phyloP scores from a whole-genome alignment of 305 asterid species.

The Coffea humblotiana region DNA sequence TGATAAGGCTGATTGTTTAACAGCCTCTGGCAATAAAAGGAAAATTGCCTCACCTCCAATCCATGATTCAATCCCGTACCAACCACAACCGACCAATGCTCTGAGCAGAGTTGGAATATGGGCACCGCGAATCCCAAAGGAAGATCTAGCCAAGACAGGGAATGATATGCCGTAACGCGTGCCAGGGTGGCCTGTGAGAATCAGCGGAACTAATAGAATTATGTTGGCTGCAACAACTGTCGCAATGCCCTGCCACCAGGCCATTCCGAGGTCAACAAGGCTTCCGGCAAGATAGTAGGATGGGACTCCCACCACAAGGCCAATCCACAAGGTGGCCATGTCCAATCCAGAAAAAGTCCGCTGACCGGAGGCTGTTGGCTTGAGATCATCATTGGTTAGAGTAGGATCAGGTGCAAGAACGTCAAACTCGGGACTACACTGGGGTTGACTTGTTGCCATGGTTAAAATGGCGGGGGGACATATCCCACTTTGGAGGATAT shows the following conservation, averaged over 20 bases:
- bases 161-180: constrained; percentile 78
- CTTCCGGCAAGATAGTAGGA: constrained; percentile 89
- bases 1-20: constrained; percentile 47
- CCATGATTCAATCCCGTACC: constrained; percentile 97
- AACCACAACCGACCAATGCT: constrained; percentile 82
- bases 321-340: constrained; percentile 82
- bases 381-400: constrained; percentile 73
- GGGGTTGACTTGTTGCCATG: constrained; percentile 41
- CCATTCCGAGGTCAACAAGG: constrained; percentile 87
- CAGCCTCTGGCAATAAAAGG: constrained; percentile 48
- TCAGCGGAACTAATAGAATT: constrained; percentile 50
- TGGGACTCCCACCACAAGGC: constrained; percentile 86
- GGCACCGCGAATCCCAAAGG: constrained; percentile 80
- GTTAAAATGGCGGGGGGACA: constrained; percentile 11
- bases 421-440: constrained; percentile 11
- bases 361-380: constrained; percentile 50
- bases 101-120: constrained; percentile 77
- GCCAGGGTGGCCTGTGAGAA: constrained; percentile 82
- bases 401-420: constrained; percentile 49
- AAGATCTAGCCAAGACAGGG: constrained; percentile 76
- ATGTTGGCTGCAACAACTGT: constrained; percentile 78
- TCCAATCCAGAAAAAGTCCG: constrained; percentile 67
- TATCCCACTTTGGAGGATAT: neutral
- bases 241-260: constrained; percentile 98
- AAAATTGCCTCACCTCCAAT: constrained; percentile 91